These are phyloP conservation scores for Fraxinus sp. DNA, from an alignment of 305 asterid species.

Conservation along the genomic window DNA sequence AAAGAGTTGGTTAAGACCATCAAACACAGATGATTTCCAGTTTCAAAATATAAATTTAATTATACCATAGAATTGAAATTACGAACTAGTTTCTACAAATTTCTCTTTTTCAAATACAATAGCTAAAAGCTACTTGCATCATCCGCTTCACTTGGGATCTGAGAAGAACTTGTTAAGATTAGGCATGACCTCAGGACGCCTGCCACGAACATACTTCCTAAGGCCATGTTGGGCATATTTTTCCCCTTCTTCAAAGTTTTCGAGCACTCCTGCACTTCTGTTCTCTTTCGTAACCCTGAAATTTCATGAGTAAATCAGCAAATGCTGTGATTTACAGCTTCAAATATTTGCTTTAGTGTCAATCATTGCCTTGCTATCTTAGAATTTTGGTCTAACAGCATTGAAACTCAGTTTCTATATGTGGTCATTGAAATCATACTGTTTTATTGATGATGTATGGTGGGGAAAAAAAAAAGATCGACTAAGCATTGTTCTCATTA, in stretches of 20 bases:
- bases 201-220: slow-evolving; percentile 42
- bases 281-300: slow-evolving; percentile 38
- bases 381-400: neutral
- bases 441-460: neutral
- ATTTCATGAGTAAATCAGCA: neutral
- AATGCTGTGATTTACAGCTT: neutral
- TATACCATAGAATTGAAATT: neutral
- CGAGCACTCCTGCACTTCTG: slow-evolving; percentile 44
- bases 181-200: slow-evolving; percentile 41
- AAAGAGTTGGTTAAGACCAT: neutral
- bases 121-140: neutral
- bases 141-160: slow-evolving; percentile 30
- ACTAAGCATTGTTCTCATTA: neutral
- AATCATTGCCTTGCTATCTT: neutral
- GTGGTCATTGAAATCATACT: neutral
- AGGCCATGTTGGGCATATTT: slow-evolving; percentile 33
- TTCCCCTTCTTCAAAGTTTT: slow-evolving; percentile 45
- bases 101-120: neutral
- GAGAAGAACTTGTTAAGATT: slow-evolving; percentile 36
- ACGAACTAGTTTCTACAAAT: neutral
- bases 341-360: neutral
- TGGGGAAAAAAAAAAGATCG: too few species aligned
- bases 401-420: neutral
- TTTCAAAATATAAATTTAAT: neutral
- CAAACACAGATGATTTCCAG: neutral